Base-by-base conservation (phyloP, 306 rosid species). In the Glycyrrhiza uralensis region DNA sequence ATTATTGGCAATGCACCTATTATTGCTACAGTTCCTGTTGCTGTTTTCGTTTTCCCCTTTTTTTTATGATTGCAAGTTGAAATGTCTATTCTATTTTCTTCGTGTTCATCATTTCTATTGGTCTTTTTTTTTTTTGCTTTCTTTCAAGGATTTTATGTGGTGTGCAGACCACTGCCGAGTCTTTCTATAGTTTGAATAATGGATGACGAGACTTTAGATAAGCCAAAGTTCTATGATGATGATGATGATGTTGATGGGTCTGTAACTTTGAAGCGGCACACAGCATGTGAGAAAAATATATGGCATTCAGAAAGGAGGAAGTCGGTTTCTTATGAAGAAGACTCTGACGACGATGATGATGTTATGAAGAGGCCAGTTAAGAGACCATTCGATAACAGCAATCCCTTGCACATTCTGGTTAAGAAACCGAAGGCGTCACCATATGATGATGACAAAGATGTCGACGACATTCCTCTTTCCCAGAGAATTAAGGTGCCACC, bases 341-440 rank as follows among this genome's bases (percentile, higher is more conserved):
- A 56, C 19, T 60, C 59, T 32, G 77, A 59, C 19, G 77, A 71
- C 44, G 54, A 19, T 14, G 65, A 24, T 13, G 69, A 46, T 64
- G 55, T 36, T 51, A 8, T 69, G 38, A 38, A 12, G 38, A 6
- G 14, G 46, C 32, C 20, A 9, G 58, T 19, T 69, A 78, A 78
- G 77, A 78, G 77, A 38, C 47, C 20, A 20, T 22, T 71, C 4
- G 61, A 50, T 5, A 3, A 63, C 54, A 5, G 6, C 17, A 14
- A 7, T 44, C 4, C 72, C 8, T 30, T 44, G 26, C 9, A 22
- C 2, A 1, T 10, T 54, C 22, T 46, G 0, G 24, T 20, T 12
- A 78, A 71, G 72, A 71, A 71, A 64, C 7, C 62, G 1, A 78
- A 78, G 71, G 35, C 14, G 17, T 33, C 78, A 1, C 1, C 15